Evolutionary conservation across 2,329 filamentous ascomycete genomes (phyloP), one percentile per base, ranked within the genome.

Genomic region (Emericellopsis cladophorae): DNA sequence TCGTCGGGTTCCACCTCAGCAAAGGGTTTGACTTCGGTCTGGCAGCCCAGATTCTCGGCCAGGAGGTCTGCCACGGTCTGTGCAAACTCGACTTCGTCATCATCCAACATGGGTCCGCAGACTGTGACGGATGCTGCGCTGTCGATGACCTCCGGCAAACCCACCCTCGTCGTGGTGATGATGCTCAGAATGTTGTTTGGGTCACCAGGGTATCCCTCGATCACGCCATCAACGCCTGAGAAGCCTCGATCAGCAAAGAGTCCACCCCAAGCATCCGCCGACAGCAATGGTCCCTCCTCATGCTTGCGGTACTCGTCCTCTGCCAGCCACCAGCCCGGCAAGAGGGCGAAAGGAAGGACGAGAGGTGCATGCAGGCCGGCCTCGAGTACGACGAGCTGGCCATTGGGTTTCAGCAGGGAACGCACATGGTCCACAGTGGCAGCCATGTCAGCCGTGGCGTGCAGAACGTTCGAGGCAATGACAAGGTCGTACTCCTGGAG

Each of bases 301-400:
- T 15, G 31, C 5, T 16, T 23, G 15, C 40, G 23, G 29, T 34
- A 37, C 8, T 21, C 24, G 18, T 42, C 37, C 16, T 18, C 16
- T 10, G 24, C 26, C 24, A 31, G 31, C 57, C 58, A 60, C 58
- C 58, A 59, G 16, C 54, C 57, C 1, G 55, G 50, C 2, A 59
- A 44, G 10, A 49, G 44, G 4, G 55, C 54, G 31, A 57, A 58
- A 21, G 45, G 40, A 8, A 45, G 38, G 7, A 42, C 44, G 18
- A 45, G 36, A 14, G 36, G 36, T 15, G 36, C 22, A 15, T 38
- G 36, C 4, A 31, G 26, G 15, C 31, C 31, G 7, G 51, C 48
- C 35, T 60, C 57, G 14, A 55, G 48, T 4, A 60, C 44, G 4
- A 57, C 36, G 4, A 61, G 50, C 37, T 51, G 52, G 2, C 58